Percentiles rank a stretch among this genome's conserved stretches.
These are phyloP conservation scores for Akanthomyces uredinophilus DNA, from an alignment of 2,329 filamentous ascomycete genomes.

Conservation along the genomic window DNA sequence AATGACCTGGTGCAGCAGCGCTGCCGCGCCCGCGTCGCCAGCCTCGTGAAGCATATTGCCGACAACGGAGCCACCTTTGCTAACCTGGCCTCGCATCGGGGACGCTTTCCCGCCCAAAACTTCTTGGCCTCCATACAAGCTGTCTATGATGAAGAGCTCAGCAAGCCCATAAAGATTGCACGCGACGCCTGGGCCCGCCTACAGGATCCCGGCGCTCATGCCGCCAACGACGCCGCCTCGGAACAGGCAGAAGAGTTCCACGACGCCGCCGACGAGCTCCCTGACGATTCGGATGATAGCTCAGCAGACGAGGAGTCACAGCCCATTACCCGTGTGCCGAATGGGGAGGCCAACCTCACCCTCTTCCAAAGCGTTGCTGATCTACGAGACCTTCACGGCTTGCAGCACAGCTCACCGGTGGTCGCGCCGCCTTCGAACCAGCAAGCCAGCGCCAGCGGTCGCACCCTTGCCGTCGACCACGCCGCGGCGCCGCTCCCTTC, in stretches of 20 bases:
- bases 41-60: not conserved
- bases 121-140: not conserved
- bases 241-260: not conserved
- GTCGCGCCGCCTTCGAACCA: not conserved
- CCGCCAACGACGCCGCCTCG: not conserved
- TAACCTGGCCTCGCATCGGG: not conserved
- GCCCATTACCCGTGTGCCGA: not conserved
- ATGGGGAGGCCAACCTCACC: not conserved
- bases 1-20: not conserved
- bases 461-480: not conserved
- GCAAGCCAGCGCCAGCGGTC: not conserved
- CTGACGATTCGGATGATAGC: constrained; percentile 14
- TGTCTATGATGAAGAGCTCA: not conserved
- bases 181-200: not conserved
- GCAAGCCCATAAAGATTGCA: not conserved
- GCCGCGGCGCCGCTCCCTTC: not conserved
- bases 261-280: constrained; percentile 18
- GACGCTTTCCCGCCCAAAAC: not conserved
- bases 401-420: not conserved
- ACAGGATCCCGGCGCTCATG: not conserved
- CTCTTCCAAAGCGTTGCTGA: not conserved
- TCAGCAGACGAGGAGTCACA: constrained; percentile 21
- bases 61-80: not conserved
- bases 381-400: not conserved
- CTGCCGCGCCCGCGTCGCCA: not conserved